phyloP scores from a whole-genome alignment of 1,284 basidiomycete genomes.

The Rhodotorula sp. region DNA sequence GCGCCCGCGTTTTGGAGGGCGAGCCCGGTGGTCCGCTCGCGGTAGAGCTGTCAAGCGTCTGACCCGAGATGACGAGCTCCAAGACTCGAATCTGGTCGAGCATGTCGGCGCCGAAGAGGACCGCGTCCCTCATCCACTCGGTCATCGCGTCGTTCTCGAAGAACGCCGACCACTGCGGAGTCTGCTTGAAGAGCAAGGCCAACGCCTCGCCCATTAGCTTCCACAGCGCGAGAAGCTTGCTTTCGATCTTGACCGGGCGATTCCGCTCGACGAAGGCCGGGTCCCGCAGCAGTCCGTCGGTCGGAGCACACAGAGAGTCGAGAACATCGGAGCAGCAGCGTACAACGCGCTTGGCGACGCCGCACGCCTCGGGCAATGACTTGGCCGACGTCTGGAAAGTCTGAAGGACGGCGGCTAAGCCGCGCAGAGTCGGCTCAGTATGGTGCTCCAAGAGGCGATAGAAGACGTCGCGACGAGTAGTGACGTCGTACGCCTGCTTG shows the following conservation, averaged over 20 bases:
- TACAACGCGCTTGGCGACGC: conserved; percentile 78
- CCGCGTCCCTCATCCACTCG: conserved; percentile 93
- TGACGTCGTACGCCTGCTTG: conserved; percentile 77
- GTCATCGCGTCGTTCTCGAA: conserved; percentile 81
- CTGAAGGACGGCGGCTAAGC: conserved; percentile 64
- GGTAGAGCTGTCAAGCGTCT: conserved; percentile 45
- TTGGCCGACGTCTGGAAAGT: conserved; percentile 64
- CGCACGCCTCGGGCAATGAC: conserved; percentile 75
- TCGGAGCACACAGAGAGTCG: conserved; percentile 73
- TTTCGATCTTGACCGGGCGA: conserved; percentile 53
- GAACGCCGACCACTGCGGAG: conserved; percentile 73
- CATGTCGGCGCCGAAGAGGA: conserved; percentile 82
- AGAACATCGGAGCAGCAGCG: conserved; percentile 86
- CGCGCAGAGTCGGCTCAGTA: conserved; percentile 65
- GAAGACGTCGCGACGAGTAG: conserved; percentile 80
- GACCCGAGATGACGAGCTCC: conserved; percentile 62
- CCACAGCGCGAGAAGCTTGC: conserved; percentile 72
- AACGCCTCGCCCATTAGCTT: conserved; percentile 73
- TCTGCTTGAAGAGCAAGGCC: conserved; percentile 76
- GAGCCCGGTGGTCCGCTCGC: conserved; percentile 26
- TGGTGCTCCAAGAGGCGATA: conserved; percentile 67
- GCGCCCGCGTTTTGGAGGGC: conserved; percentile 43
- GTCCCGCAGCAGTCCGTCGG: conserved; percentile 66
- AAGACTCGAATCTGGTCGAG: conserved; percentile 74
- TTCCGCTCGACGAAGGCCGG: conserved; percentile 53